Percentiles rank a stretch among this genome's conserved stretches.
Conservation (phyloP, 129 eudicot species). For the Scalesia atractyloides region DNA sequence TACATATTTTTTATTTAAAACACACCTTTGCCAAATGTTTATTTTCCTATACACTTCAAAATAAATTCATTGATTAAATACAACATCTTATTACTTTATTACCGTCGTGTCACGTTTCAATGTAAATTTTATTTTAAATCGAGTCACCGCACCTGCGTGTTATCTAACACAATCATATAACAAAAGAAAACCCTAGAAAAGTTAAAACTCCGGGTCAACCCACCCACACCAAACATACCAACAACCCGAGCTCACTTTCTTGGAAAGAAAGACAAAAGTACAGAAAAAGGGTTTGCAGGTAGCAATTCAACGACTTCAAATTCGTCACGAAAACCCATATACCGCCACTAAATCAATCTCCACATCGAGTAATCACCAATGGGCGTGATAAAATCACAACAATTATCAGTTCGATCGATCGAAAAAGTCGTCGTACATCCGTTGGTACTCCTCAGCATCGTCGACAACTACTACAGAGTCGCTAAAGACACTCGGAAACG, state of each 20-base stretch:
- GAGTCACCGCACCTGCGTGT: no score
- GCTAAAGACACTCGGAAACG: conserved; percentile 93
- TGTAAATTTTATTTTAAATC: no score
- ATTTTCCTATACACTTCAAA: no score
- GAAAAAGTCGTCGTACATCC: conserved; percentile 96
- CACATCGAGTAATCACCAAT: conserved; percentile 21
- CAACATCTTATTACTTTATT: no score
- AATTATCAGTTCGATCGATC: conserved; percentile 68
- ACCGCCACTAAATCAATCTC: not conserved
- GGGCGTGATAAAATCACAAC: conserved; percentile 96
- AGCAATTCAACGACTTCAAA: not conserved
- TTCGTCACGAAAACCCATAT: not conserved
- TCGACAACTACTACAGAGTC: conserved; percentile 90
- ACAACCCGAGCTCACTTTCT: conserved; percentile 35
- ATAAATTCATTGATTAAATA: no score
- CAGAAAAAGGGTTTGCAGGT: conserved; percentile 23
- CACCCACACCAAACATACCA: not conserved
- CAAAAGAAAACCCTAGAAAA: not conserved
- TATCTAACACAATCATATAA: no score
- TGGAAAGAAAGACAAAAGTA: conserved; percentile 34
- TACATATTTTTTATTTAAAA: no score
- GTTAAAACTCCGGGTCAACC: not conserved
- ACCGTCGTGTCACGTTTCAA: no score
- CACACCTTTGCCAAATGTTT: no score
- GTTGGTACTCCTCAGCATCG: conserved; percentile 83